A percentile compares a stretch with the other conserved stretches of the same genome.
Evolutionary conservation across 2,329 filamentous ascomycete species (phyloP).

Genomic region (Simplicillium sp.): DNA sequence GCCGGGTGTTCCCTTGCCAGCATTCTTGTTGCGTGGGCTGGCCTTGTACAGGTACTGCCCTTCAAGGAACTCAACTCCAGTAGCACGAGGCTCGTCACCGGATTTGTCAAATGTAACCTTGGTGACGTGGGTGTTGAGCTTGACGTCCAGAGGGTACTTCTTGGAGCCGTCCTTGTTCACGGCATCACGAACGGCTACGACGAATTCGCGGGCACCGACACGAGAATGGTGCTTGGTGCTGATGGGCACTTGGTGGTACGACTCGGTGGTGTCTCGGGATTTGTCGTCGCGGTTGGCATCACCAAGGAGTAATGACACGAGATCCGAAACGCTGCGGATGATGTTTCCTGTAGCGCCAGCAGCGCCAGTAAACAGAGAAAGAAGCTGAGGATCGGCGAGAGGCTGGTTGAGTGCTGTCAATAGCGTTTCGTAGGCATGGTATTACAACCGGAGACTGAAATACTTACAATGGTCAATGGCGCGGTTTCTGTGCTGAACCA

Average conservation of each 20-base stretch:
- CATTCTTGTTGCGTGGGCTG: slow-evolving; percentile 23
- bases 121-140: slow-evolving; percentile 34
- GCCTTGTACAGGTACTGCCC: slow-evolving; percentile 36
- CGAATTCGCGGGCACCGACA: slow-evolving; percentile 43
- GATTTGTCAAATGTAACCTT: slow-evolving; percentile 32
- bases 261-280: slow-evolving; percentile 31
- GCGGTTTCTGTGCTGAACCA: slow-evolving; percentile 45
- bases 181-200: slow-evolving; percentile 38
- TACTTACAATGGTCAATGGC: slow-evolving; percentile 38
- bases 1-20: slow-evolving; percentile 19
- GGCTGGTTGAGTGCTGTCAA: too few relatives aligned
- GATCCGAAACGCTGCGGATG: slow-evolving; percentile 18
- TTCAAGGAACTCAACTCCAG: slow-evolving; percentile 38
- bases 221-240: slow-evolving; percentile 37
- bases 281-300: slow-evolving; percentile 38
- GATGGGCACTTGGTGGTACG: slow-evolving; percentile 47
- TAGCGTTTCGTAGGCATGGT: too few relatives aligned
- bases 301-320: slow-evolving; percentile 33
- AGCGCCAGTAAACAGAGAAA: slow-evolving; percentile 38
- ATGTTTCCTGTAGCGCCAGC: slow-evolving; percentile 33
- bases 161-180: slow-evolving; percentile 37
- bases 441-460: too few relatives aligned
- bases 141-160: slow-evolving; percentile 46
- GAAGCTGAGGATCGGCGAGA: slow-evolving; percentile 39
- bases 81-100: slow-evolving; percentile 27